Evolutionary conservation across 2,329 filamentous ascomycete species (phyloP).

Genomic region (Alternaria infectoria): DNA sequence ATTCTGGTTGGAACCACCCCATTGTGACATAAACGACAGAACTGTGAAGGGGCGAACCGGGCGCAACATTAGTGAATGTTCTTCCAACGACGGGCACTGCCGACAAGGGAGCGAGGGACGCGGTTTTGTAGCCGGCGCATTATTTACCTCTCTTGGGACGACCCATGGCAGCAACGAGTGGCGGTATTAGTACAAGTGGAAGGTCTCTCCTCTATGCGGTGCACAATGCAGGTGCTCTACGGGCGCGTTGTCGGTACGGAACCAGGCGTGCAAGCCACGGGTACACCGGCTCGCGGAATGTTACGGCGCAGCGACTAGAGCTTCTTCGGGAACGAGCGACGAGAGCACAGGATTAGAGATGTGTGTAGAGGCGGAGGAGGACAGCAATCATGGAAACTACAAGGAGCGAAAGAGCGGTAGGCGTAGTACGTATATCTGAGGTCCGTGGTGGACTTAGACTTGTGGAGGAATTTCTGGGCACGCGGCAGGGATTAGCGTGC

Average conservation of each 20-base stretch:
- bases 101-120: constrained; percentile 9
- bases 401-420: constrained; percentile 11
- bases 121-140: constrained; percentile 11
- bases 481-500: constrained; percentile 12
- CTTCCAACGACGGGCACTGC: constrained; percentile 5
- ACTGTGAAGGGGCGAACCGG: constrained; percentile 60
- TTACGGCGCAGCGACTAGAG: constrained; percentile 5
- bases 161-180: constrained; percentile 37
- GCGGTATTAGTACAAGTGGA: constrained; percentile 10
- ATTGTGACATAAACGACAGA: constrained; percentile 85
- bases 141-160: constrained; percentile 47
- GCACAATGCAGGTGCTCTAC: constrained; percentile 18
- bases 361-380: neutral
- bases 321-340: constrained; percentile 31
- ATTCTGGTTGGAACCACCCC: constrained; percentile 59
- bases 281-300: constrained; percentile 31
- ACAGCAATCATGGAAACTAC: neutral
- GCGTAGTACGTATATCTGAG: constrained; percentile 19
- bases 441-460: constrained; percentile 18
- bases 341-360: constrained; percentile 16
- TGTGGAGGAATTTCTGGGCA: constrained; percentile 21
- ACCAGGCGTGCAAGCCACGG: constrained; percentile 42
- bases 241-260: constrained; percentile 22
- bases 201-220: constrained; percentile 13
- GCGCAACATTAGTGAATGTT: constrained; percentile 36